Percentiles rank a stretch among this genome's conserved stretches.
These are phyloP conservation scores for Sporothrix pseudoabietina DNA, from an alignment of 2,329 filamentous ascomycete genomes.

Conservation along the genomic window DNA sequence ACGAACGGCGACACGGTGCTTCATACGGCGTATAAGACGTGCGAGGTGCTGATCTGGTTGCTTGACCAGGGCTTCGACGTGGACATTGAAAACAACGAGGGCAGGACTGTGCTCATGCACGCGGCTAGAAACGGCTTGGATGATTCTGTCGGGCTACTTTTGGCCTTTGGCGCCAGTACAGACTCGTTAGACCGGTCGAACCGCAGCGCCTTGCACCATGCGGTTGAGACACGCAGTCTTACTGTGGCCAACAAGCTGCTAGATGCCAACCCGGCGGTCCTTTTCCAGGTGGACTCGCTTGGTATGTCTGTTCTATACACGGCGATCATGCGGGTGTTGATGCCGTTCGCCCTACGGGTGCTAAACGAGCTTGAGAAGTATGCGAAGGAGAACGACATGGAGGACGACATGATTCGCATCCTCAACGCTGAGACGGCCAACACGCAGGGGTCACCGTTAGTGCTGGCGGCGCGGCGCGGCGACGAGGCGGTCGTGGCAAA, in stretches of 20 bases:
- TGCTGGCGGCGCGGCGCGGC: background rate
- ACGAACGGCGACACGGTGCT: constrained; percentile 13
- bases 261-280: constrained; percentile 7
- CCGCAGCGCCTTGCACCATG: constrained; percentile 11
- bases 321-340: constrained; percentile 5
- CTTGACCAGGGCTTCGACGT: constrained; percentile 16
- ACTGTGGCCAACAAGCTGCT: background rate
- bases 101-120: constrained; percentile 13
- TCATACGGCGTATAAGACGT: background rate
- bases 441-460: background rate
- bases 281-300: background rate
- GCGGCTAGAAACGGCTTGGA: constrained; percentile 3
- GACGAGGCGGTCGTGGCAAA: background rate
- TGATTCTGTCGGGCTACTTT: background rate
- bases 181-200: constrained; percentile 1
- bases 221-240: background rate
- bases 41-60: constrained; percentile 13
- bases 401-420: background rate
- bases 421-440: background rate
- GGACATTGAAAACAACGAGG: constrained; percentile 7
- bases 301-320: background rate
- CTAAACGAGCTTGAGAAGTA: background rate
- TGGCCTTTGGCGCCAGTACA: constrained; percentile 9
- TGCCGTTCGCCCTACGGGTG: background rate
- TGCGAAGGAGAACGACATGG: background rate